phyloP scores from a whole-genome alignment of 2,329 filamentous ascomycete species.

The Aureobasidium pullulans region DNA sequence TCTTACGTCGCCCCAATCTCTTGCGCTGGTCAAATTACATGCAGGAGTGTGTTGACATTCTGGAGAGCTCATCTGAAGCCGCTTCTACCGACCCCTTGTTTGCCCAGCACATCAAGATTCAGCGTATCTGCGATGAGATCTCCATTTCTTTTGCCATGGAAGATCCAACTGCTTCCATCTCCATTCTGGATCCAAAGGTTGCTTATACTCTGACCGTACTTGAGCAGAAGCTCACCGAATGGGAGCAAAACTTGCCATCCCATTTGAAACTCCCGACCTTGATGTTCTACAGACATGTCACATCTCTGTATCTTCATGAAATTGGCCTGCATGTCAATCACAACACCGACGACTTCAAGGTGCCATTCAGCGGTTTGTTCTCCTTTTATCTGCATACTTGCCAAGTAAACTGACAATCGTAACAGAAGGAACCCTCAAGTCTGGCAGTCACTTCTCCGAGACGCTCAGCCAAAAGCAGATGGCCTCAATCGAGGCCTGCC shows the following conservation, averaged over 20 bases:
- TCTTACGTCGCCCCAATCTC: conserved; percentile 51
- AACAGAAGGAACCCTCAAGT: conserved; percentile 34
- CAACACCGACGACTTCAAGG: conserved; percentile 36
- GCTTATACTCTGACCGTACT: conserved; percentile 49
- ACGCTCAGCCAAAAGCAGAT: conserved; percentile 41
- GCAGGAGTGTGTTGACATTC: conserved; percentile 52
- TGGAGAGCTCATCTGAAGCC: conserved; percentile 50
- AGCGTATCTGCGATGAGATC: conserved; percentile 51
- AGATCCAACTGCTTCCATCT: conserved; percentile 41
- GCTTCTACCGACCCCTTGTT: conserved; percentile 50
- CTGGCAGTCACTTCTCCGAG: conserved; percentile 29
- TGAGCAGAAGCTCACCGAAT: conserved; percentile 45
- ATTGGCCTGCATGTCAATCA: conserved; percentile 42
- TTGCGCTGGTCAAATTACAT: conserved; percentile 57
- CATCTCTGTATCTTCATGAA: conserved; percentile 43
- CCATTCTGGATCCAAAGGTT: conserved; percentile 48
- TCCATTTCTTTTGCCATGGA: conserved; percentile 51
- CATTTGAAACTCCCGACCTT: conserved; percentile 31
- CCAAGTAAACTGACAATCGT: conserved; percentile 22
- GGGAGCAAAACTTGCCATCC: conserved; percentile 36
- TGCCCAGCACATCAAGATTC: conserved; percentile 51
- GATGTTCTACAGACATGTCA: conserved; percentile 40
- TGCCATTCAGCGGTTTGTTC: conserved; percentile 23
- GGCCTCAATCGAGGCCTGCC: conserved; percentile 39
- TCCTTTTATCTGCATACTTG: too few species aligned